Evolutionary conservation across 345 rosid genomes (phyloP).

Genomic region (Lenwebbia sp.): DNA sequence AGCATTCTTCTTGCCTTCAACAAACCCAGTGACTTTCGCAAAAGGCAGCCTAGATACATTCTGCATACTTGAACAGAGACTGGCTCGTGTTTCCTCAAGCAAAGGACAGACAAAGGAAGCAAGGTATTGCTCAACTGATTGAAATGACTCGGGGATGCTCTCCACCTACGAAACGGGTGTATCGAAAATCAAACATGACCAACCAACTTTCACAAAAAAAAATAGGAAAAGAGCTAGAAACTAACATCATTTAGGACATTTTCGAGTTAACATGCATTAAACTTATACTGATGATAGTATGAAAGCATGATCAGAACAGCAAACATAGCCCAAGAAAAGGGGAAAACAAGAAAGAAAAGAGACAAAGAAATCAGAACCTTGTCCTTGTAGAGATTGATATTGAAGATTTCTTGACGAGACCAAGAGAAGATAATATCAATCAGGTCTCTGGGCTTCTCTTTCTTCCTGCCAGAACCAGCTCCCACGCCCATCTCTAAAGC

Average conservation of each 20-base stretch:
- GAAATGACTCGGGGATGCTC: slow-evolving; percentile 7
- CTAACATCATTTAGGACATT: background rate
- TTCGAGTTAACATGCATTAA: background rate
- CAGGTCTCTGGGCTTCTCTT: background rate
- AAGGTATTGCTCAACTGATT: background rate
- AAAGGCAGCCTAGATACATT: background rate
- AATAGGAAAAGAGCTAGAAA: background rate
- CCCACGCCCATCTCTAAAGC: background rate
- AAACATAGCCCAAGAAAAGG: background rate
- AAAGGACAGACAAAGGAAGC: background rate
- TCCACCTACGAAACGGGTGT: slow-evolving; percentile 1
- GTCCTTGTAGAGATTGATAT: background rate
- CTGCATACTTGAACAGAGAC: slow-evolving; percentile 2
- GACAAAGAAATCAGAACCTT: background rate
- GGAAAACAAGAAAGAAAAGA: background rate
- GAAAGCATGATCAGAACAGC: background rate
- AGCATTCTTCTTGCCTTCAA: background rate
- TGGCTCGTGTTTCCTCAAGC: slow-evolving; percentile 5
- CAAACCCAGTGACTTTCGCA: background rate
- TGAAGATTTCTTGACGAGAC: background rate
- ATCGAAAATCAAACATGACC: background rate
- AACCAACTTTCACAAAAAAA: background rate
- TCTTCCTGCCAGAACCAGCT: background rate
- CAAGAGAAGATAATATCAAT: background rate
- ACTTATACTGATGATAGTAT: background rate